Evolutionary conservation across 371 early-diverging fungal species (phyloP).

Genomic region (Rhizomucor pusillus): DNA sequence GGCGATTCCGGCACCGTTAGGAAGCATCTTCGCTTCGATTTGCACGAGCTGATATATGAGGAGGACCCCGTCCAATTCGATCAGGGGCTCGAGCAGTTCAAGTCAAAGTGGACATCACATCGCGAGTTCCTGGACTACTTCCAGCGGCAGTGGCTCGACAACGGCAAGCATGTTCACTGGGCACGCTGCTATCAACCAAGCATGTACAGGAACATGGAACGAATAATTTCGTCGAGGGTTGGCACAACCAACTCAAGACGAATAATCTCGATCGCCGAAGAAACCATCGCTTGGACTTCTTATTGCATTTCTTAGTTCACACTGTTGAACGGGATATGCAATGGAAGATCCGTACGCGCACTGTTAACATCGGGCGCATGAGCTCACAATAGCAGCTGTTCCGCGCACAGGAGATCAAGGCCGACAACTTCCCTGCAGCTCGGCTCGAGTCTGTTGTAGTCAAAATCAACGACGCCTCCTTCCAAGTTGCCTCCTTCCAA

Average conservation of each 20-base stretch:
- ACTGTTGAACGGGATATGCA: background rate
- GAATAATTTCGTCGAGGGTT: slow-evolving; percentile 3
- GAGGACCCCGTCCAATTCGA: background rate
- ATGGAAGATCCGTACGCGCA: background rate
- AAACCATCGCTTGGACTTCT: background rate
- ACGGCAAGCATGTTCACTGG: background rate
- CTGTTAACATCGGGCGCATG: background rate
- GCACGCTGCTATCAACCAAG: background rate
- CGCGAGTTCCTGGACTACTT: background rate
- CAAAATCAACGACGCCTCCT: background rate
- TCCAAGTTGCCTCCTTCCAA: background rate
- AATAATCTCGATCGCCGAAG: background rate
- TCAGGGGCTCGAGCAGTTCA: background rate
- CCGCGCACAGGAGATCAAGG: background rate
- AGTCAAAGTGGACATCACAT: background rate
- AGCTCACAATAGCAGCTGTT: background rate
- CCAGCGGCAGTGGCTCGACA: background rate
- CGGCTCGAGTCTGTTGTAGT: background rate
- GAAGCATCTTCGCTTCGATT: background rate
- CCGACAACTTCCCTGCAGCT: background rate
- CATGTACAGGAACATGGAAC: background rate
- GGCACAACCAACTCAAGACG: slow-evolving; percentile 3
- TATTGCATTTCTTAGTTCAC: background rate
- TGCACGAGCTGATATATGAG: background rate
- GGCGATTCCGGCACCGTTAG: background rate